These are phyloP conservation scores for Saitoella complicata DNA, from an alignment of 805 yeast species.

Conservation along the genomic window DNA sequence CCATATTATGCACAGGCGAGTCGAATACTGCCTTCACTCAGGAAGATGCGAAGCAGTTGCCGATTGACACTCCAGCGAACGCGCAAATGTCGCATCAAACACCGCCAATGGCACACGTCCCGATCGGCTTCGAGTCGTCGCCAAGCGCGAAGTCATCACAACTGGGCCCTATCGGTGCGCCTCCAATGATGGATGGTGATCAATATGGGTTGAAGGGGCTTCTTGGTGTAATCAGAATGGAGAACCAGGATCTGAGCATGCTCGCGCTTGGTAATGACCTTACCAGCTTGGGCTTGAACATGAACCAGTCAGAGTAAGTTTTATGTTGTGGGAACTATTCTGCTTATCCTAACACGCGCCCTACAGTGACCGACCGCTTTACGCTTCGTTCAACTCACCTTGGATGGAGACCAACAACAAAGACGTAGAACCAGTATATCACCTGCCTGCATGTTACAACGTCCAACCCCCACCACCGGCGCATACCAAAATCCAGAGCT, in stretches of 20 bases:
- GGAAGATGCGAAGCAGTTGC: too few relatives aligned
- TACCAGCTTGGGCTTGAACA: constrained; percentile 46
- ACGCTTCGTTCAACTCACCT: constrained; percentile 35
- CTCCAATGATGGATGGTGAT: too few relatives aligned
- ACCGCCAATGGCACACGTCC: too few relatives aligned
- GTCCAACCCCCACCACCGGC: constrained; percentile 29
- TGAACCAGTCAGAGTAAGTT: constrained; percentile 26
- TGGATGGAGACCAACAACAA: constrained; percentile 88
- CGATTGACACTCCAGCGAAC: too few relatives aligned
- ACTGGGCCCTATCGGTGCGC: too few relatives aligned
- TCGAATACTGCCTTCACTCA: too few relatives aligned
- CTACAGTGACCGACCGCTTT: neutral
- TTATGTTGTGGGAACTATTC: constrained; percentile 2
- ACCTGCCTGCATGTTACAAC: constrained; percentile 42
- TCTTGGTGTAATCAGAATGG: constrained; percentile 41
- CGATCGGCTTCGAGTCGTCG: too few relatives aligned
- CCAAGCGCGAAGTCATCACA: too few relatives aligned
- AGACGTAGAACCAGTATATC: constrained; percentile 74
- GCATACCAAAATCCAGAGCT: constrained; percentile 29
- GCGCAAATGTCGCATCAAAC: too few relatives aligned
- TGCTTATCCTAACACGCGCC: neutral
- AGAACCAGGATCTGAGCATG: constrained; percentile 42
- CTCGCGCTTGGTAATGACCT: constrained; percentile 66
- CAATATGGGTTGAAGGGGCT: constrained; percentile 34
- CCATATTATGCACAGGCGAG: too few relatives aligned